Evolutionary conservation across 1,139 yeast genomes (phyloP), one percentile per base, ranked within the genome.

Genomic region (Wickerhamiella pararugosa): DNA sequence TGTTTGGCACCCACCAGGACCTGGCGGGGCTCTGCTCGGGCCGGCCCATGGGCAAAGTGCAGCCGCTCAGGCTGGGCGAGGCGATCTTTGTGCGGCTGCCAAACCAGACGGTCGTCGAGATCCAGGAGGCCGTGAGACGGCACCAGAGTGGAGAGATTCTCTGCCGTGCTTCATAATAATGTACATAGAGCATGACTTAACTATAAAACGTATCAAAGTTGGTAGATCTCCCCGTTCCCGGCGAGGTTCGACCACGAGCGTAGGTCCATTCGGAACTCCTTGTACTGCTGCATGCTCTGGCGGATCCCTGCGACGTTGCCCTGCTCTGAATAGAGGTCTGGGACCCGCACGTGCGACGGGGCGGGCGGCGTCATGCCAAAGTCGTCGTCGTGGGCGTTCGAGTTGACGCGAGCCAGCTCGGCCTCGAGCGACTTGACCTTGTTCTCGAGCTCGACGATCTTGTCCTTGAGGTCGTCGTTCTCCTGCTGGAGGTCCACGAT

Each of bases 31-130:
- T 90, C 50, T 81, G 94, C 11, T 69, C 79, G 6, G 97, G 98
- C 4, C 66, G 73, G 46, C 71, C 76, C 25, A 79, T 83, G 21
- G 72, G 94, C 63, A 69, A 75, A 53, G 75, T 87, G 49, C 72
- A 75, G 53, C 93, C 96, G 1, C 65, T 84, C 43, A 86, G 80
- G 56, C 92, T 95, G 1, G 95, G 96, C 28, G 99, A 90, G 61
- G 71, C 83, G 47, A 73, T 87, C 51, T 76, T 90, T 53, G 71
- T 90, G 33, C 67, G 70, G 46, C 43, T 49, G 28, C 47, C 48
- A 29, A 61, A 61, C 29, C 64, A 67, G n/a, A 66, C 70, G 6
- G 74, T 82, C 40, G 67, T 79, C 38, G 67, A 82, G 52, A 86
- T 83, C 44, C 84, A 81, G 53, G 95, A 87, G 53, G 96, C 96